Base-by-base conservation (phyloP, 73 alveolate species). In the Durusdinium trenchii region DNA sequence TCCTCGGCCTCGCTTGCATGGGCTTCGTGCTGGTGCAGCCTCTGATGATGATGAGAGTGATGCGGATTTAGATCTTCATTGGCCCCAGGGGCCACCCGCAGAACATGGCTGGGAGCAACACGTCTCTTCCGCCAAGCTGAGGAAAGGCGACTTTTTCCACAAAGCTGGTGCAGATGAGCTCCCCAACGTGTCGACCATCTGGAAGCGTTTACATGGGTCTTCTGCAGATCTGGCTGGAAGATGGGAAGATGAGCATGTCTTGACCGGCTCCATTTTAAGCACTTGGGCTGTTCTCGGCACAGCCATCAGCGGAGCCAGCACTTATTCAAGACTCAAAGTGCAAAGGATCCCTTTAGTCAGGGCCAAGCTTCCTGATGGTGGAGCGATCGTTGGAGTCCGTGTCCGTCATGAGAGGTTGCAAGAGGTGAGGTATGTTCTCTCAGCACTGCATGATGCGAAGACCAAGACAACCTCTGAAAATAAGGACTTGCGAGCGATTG, bases 211-310 rank as follows among this genome's bases (percentile, higher is more conserved):
- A 89, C 98, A 69, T 45, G 84, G 67, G 42, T 45, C 67, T 16
- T 57, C 83, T 38, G 47, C 61, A 35, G 18, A 7, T 57, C 46
- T 6, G 35, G 84, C 76, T 18, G 90, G 85, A 54, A 51, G 89
- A 42, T 91, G 98, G 98, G 90, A 69, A 57, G 94, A 94, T 64
- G 99, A 94, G 99, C 99, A 94, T 42, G 83, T 94, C 32, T 62
- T 94, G 6, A 94, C 94, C 1, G 99, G 99, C 30, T 76, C 94
- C 79, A 78, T 94, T 14, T 64, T 94, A 83, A 94, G 93, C 67
- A 94, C 99, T 28, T 94, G 99, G 99, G 91, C 99, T 16, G 99
- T 78, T 23, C 94, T 94, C 71, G 99, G 99, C 36, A 78, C 99
- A 18, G 99, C 93, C 94, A 94, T 91, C 16, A 50, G 89, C 98